Conservation (phyloP, 306 rosid genomes). For the Quercus robur region DNA sequence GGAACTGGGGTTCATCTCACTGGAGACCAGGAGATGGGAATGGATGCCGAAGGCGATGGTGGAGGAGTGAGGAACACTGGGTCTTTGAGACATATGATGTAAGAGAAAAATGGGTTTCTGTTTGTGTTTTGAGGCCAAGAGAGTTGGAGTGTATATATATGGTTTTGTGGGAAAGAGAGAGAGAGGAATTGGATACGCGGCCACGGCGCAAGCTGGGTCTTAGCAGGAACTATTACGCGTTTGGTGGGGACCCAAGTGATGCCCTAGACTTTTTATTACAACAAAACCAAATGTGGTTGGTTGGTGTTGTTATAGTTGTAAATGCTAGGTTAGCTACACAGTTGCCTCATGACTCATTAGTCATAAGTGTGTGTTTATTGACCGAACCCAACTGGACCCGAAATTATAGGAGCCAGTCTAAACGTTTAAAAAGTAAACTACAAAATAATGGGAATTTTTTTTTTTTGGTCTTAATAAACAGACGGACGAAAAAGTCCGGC, state of each 20-base stretch:
- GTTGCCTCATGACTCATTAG: too few species aligned
- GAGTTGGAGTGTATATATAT: background rate
- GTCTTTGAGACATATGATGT: slow-evolving; percentile 44
- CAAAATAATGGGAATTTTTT: too few species aligned
- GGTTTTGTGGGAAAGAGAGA: background rate
- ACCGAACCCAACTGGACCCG: too few species aligned
- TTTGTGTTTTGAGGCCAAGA: background rate
- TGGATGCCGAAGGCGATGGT: slow-evolving; percentile 41
- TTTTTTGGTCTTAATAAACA: too few species aligned
- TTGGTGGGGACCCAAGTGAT: background rate
- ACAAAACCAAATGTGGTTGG: background rate
- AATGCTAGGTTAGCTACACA: too few species aligned
- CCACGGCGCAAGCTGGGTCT: background rate
- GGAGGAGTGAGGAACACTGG: slow-evolving; percentile 42
- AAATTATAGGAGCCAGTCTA: too few species aligned
- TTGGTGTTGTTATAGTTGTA: too few species aligned
- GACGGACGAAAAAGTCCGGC: too few species aligned
- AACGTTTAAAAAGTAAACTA: too few species aligned
- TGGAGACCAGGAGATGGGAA: slow-evolving; percentile 31
- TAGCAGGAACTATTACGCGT: background rate
- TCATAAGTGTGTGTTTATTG: too few species aligned
- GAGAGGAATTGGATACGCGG: background rate
- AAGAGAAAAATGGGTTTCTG: background rate
- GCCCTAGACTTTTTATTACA: background rate
- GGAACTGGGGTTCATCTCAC: slow-evolving; percentile 24